Conservation (phyloP, 2,329 filamentous ascomycete species). For the Plectosphaerella cucumerina region DNA sequence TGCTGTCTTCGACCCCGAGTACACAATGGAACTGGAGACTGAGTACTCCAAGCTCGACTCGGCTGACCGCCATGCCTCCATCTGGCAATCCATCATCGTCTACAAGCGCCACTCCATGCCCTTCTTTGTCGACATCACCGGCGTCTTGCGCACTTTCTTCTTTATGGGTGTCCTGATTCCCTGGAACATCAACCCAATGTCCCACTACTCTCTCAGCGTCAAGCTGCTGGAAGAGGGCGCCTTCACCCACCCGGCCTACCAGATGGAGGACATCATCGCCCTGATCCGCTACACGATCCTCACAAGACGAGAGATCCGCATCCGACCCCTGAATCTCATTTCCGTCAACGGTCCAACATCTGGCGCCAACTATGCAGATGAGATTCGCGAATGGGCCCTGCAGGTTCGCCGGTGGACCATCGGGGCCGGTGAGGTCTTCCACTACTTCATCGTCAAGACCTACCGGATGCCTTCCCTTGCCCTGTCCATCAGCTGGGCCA, state of each 20-base stretch:
- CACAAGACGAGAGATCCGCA: constrained; percentile 4
- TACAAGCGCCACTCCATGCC: constrained; percentile 18
- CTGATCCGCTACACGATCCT: constrained; percentile 5
- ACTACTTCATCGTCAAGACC: constrained; percentile 7
- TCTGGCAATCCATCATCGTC: constrained; percentile 19
- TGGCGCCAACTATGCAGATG: constrained; percentile 3
- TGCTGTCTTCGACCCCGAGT: constrained; percentile 16
- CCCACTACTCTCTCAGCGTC: constrained; percentile 5
- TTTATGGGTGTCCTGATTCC: constrained; percentile 19
- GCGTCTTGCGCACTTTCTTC: constrained; percentile 18
- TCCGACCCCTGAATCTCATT: constrained; percentile 5
- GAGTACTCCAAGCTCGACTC: constrained; percentile 2
- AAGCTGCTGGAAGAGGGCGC: constrained; percentile 5
- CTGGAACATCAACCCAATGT: constrained; percentile 6
- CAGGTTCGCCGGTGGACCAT: constrained; percentile 5
- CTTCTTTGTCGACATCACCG: constrained; percentile 18
- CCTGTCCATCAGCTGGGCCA: constrained; percentile 5
- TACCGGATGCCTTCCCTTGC: constrained; percentile 2
- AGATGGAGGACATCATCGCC: constrained; percentile 6
- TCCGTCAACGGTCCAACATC: constrained; percentile 6
- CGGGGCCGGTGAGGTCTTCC: constrained; percentile 4
- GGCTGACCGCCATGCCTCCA: constrained; percentile 16
- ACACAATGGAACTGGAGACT: constrained; percentile 13
- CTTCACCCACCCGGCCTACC: constrained; percentile 5
- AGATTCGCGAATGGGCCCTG: constrained; percentile 4